phyloP scores from a whole-genome alignment of 305 asterid genomes.

The Solanum chacoense region DNA sequence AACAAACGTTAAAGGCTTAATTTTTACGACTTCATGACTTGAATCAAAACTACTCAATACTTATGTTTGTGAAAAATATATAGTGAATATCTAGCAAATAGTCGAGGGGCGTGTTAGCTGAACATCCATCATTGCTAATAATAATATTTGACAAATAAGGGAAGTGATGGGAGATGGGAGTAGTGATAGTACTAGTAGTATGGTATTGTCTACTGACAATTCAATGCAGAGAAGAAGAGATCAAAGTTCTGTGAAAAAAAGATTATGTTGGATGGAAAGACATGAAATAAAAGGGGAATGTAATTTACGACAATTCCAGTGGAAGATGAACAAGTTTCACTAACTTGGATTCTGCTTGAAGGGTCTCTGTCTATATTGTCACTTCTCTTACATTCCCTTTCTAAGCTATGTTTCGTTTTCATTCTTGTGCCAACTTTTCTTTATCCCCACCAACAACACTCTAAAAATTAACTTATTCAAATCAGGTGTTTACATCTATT shows the following conservation, averaged over 20 bases:
- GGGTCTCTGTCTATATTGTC: conserved; percentile 17
- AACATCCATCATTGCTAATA: background rate
- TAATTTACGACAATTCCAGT: conserved; percentile 27
- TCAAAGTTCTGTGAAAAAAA: conserved; percentile 8
- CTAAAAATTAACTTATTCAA: background rate
- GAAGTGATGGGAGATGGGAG: background rate
- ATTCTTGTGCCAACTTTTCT: conserved; percentile 12
- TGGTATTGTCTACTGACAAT: conserved; percentile 4
- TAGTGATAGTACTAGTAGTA: background rate
- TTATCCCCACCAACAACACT: background rate
- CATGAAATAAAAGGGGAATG: conserved; percentile 4
- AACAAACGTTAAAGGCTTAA: background rate
- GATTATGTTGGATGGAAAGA: conserved; percentile 17
- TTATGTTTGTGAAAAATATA: background rate
- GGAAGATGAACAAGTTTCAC: conserved; percentile 22
- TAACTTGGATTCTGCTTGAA: conserved; percentile 14
- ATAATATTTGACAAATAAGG: background rate
- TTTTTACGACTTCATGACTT: background rate
- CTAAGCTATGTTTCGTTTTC: conserved; percentile 1
- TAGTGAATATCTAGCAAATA: background rate
- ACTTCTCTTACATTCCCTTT: conserved; percentile 12
- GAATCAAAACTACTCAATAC: background rate
- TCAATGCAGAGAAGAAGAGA: background rate
- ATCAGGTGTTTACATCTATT: background rate
- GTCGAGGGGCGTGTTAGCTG: background rate